Evolutionary conservation across 75 land plant species (phyloP).

Genomic region (Gnetum montanum): DNA sequence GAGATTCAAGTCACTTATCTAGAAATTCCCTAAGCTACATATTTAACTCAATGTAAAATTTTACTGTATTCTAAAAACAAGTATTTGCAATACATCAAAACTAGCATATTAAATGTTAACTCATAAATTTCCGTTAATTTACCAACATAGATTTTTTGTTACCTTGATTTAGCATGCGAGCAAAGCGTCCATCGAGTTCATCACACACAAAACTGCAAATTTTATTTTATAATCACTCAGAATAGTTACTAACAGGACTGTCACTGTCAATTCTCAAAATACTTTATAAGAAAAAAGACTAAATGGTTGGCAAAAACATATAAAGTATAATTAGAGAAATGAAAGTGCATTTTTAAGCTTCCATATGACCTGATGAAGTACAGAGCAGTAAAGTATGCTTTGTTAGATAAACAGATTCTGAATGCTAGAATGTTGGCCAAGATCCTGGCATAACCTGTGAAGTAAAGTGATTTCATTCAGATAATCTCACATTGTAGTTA

Average conservation of each 20-base stretch:
- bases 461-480: no score
- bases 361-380: slow-evolving; percentile 73
- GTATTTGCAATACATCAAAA: no score
- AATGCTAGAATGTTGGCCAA: slow-evolving; percentile 70
- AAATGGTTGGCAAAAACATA: neutral
- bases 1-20: no score
- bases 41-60: no score
- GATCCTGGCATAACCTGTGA: slow-evolving; percentile 83
- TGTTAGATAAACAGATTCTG: slow-evolving; percentile 60
- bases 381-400: slow-evolving; percentile 61
- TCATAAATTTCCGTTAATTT: neutral
- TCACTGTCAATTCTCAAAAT: neutral
- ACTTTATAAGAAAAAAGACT: neutral
- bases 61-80: no score
- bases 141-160: neutral
- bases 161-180: slow-evolving; percentile 96
- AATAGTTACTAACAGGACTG: neutral
- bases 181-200: slow-evolving; percentile 94
- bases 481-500: no score
- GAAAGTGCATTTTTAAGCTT: no score
- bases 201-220: slow-evolving; percentile 83
- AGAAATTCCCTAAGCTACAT: no score
- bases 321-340: no score
- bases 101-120: no score
- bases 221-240: slow-evolving; percentile 7